Conservation (phyloP, 2,329 filamentous ascomycete species). For the Phialophora verrucosa region DNA sequence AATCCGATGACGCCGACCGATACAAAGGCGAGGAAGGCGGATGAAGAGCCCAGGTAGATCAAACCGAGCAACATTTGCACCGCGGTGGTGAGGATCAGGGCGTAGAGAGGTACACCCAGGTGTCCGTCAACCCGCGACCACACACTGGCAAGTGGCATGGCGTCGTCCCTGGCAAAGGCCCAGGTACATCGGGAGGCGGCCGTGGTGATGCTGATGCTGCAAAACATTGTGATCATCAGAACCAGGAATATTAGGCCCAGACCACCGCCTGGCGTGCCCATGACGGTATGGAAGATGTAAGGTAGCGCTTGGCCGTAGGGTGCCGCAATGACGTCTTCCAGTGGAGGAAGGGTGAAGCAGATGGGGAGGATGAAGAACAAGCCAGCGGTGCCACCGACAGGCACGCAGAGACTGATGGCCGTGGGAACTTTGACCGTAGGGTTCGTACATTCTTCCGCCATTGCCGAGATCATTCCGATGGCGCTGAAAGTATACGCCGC, state of each 20-base stretch:
- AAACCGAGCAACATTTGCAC: conserved; percentile 57
- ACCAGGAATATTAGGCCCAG: conserved; percentile 58
- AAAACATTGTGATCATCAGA: conserved; percentile 59
- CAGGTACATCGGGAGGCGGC: conserved; percentile 63
- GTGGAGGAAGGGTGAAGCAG: conserved; percentile 57
- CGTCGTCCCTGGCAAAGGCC: conserved; percentile 75
- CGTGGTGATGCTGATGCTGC: conserved; percentile 59
- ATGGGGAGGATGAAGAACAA: conserved; percentile 62
- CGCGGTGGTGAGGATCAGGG: conserved; percentile 68
- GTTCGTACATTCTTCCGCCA: conserved; percentile 65
- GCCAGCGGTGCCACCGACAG: conserved; percentile 60
- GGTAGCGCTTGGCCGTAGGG: conserved; percentile 58
- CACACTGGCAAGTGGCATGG: conserved; percentile 65
- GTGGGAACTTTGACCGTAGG: conserved; percentile 60
- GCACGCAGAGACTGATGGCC: conserved; percentile 59
- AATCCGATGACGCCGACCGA: conserved; percentile 64
- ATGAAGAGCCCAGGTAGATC: conserved; percentile 56
- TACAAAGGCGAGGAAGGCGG: conserved; percentile 57
- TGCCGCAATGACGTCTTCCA: conserved; percentile 53
- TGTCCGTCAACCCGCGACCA: conserved; percentile 65
- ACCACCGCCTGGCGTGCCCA: conserved; percentile 56
- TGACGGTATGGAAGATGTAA: conserved; percentile 58
- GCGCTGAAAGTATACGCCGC: conserved; percentile 65
- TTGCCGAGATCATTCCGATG: conserved; percentile 66
- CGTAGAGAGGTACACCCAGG: conserved; percentile 71